These are phyloP conservation scores for Pythium brachiatum DNA, from an alignment of 352 stramenopile genomes.

Conservation along the genomic window DNA sequence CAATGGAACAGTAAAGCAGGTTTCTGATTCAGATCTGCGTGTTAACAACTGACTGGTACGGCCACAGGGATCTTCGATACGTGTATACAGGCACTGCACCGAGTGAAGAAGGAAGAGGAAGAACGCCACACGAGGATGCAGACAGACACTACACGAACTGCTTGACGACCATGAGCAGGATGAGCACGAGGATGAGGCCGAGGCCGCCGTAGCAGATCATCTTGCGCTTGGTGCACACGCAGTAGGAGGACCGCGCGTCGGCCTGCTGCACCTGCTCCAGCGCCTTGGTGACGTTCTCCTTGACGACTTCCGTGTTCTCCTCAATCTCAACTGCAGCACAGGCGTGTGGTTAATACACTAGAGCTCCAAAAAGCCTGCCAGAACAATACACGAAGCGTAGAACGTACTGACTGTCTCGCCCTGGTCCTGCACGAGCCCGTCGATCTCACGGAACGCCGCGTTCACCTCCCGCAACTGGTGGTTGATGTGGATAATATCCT, in stretches of 20 bases:
- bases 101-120: conserved; percentile 3
- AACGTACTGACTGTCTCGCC: conserved; percentile 63
- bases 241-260: conserved; percentile 66
- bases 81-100: neutral
- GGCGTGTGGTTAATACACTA: neutral
- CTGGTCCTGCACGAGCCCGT: conserved; percentile 81
- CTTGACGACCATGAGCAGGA: conserved; percentile 29
- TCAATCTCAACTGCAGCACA: conserved; percentile 65
- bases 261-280: conserved; percentile 72
- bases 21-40: neutral
- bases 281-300: conserved; percentile 71
- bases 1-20: too few relatives aligned
- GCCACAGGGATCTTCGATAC: neutral
- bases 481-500: conserved; percentile 89
- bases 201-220: conserved; percentile 66
- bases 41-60: too few relatives aligned
- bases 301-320: conserved; percentile 74
- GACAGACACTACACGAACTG: conserved; percentile 2
- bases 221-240: conserved; percentile 61
- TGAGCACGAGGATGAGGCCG: conserved; percentile 53
- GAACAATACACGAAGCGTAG: too few relatives aligned
- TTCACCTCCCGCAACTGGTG: conserved; percentile 85
- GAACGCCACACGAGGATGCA: neutral
- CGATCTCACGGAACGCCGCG: conserved; percentile 81
- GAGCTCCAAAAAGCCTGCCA: too few relatives aligned